phyloP scores from a whole-genome alignment of 2,329 filamentous ascomycete genomes.

The Magnaporthiopsis poae region DNA sequence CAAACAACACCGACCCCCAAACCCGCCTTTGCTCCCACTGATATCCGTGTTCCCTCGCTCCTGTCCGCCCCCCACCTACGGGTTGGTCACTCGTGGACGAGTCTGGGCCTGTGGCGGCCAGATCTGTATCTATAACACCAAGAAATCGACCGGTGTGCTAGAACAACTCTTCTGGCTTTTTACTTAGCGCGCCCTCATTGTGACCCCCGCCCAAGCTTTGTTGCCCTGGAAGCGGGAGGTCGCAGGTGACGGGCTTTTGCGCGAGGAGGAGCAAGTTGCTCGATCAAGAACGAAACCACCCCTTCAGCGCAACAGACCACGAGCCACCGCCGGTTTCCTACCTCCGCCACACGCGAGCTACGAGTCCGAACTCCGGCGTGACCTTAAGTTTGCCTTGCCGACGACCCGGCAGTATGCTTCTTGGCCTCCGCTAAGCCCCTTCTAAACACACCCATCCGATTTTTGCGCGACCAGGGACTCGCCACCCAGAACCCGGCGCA shows the following conservation, averaged over 20 bases:
- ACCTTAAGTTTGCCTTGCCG: neutral
- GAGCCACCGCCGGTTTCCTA: neutral
- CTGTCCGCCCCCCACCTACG: neutral
- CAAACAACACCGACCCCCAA: neutral
- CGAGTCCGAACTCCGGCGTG: neutral
- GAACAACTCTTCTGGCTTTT: neutral
- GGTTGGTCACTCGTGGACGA: neutral
- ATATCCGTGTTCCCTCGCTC: neutral
- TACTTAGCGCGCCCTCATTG: neutral
- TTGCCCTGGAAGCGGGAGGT: neutral
- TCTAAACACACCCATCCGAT: neutral
- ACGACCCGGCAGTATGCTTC: neutral
- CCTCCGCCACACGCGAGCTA: neutral
- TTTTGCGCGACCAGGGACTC: neutral
- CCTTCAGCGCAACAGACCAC: neutral
- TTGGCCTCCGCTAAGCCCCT: neutral
- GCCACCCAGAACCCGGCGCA: neutral
- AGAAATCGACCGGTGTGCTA: neutral
- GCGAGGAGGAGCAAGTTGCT: neutral
- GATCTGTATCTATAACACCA: neutral
- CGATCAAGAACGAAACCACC: neutral
- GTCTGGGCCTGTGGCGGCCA: neutral
- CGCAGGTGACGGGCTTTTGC: neutral
- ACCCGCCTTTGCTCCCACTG: neutral
- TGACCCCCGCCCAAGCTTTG: neutral